phyloP scores from a whole-genome alignment of 2,329 filamentous ascomycete species.

The Apiospora marii region DNA sequence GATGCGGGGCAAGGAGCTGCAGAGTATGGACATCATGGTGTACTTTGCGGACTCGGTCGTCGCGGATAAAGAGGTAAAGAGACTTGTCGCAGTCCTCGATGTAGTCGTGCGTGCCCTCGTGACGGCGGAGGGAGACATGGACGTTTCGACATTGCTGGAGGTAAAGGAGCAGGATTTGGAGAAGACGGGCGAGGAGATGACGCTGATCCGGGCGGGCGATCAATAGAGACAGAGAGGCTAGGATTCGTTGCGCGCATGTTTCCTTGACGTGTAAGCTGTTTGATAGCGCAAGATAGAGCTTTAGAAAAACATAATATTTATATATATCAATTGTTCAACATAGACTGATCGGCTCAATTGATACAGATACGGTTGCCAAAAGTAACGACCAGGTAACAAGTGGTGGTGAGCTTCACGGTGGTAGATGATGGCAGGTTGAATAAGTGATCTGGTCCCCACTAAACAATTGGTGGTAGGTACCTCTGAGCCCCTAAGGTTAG shows the following conservation, averaged over 20 bases:
- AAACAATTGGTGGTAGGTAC: neutral
- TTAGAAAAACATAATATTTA: neutral
- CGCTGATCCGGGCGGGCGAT: neutral
- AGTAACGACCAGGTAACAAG: too few relatives aligned
- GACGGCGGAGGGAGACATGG: neutral
- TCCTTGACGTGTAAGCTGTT: neutral
- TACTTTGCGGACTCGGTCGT: neutral
- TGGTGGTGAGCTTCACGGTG: neutral
- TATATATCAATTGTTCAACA: neutral
- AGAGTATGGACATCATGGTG: neutral
- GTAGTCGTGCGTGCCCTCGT: neutral
- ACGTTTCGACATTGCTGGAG: neutral
- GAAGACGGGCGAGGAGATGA: neutral
- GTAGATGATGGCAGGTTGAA: neutral
- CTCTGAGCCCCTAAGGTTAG: neutral
- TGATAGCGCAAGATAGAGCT: neutral
- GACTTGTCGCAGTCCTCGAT: slow-evolving; percentile 9
- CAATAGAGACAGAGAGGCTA: neutral
- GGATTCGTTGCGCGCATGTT: neutral
- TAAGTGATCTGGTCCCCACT: neutral
- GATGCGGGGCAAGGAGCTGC: neutral
- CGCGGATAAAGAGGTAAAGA: neutral
- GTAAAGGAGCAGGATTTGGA: neutral
- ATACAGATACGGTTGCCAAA: neutral
- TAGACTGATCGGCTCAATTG: neutral